Evolutionary conservation across 768 basidiomycete species (phyloP), one percentile per base, ranked within the genome.

Genomic region (Auricularia heimuer): DNA sequence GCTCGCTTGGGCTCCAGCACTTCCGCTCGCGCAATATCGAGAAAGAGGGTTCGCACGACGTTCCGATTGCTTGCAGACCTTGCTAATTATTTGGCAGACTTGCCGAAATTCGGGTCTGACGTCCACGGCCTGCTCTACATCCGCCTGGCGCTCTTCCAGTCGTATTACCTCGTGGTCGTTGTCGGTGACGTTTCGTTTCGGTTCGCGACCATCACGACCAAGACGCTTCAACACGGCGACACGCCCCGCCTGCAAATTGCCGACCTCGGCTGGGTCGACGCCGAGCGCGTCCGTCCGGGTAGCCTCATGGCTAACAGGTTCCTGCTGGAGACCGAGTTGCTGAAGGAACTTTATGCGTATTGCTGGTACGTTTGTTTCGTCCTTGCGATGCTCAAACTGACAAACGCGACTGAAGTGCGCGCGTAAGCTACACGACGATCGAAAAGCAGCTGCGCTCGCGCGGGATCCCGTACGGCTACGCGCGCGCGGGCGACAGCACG

Each of bases 351-450:
- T 10, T 94, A 92, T 71, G 87, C 86, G 39, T 95, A 93, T 73
- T 94, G 90, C 77, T 91, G 92, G 93, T 93, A 67, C 69, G 78
- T 71, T 4, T 42, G 21, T 33, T 39, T 58, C 54, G 21, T 18
- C 33, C 36, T 21, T 60, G 34, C 44, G 4, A 36, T 36, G 3
- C 18, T 14, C 21, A 6, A 11, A 44, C 35, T 45, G 44, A 29
- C 29, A 29, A 29, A 29, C 29, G 29, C 29, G 29, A 29, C 29
- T 29, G 29, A 29, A 95, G 92, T 70, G 94, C 93, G 11, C 88
- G 93, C 18, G 90, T 94, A 18, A 88, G 93, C n/a, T 91, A 91
- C 71, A 88, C 85, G 68, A 91, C 87, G 70, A 86, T 98, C 63
- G 93, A 97, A 75, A 80, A 84, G 56, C 94, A 96, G 73, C 84